Evolutionary conservation across 768 basidiomycete species (phyloP), one percentile per base, ranked within the genome.

Genomic region (Tylopilus cervinicoccineus): DNA sequence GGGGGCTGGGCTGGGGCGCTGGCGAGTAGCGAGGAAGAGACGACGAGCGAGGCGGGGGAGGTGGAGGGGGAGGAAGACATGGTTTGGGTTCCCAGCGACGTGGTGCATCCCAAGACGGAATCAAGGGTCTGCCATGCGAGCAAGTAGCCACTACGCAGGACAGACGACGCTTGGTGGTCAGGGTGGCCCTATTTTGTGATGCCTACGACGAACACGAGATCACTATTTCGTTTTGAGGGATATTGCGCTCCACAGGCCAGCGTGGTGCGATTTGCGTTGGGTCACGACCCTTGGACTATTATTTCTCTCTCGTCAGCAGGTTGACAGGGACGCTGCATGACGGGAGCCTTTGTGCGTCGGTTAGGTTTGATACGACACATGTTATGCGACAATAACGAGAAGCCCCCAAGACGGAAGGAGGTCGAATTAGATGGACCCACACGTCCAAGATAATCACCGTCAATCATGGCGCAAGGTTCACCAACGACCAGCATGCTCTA

Each of bases 1-100:
- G 83, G 74, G n/a, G 84, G 83, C 29, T 93, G 91, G 91, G 86
- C 80, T 29, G 54, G 41, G 3, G 80, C 74, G 28, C 65, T 79
- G 57, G 79, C 76, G 51, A 86, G 83, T 55, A 86, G 83, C 55
- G 86, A 86, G 51, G 62, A 68, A 54, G 69, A 63, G 14, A 60
- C 42, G 20, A 57, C 63, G 20, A 63, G 61, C 36, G 66, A 67
- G 38, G 56, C 6, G 2, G 53, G 45, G 4, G 59, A 52, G 28
- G 55, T 48, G 11, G 60, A 64, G 29, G 57, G 55, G 24, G 64
- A 62, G 8, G 68, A 69, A 22, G 61, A 69, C 38, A 34, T 65
- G 22, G 63, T 66, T 12, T 71, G 70, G 69, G 59, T 70, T 22
- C 39, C 56, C 41, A 56, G 53, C n/a, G n/a, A n/a, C 39, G 53